Evolutionary conservation across 805 yeast genomes (phyloP), one percentile per base, ranked within the genome.

Genomic region (Brettanomyces nanus): DNA sequence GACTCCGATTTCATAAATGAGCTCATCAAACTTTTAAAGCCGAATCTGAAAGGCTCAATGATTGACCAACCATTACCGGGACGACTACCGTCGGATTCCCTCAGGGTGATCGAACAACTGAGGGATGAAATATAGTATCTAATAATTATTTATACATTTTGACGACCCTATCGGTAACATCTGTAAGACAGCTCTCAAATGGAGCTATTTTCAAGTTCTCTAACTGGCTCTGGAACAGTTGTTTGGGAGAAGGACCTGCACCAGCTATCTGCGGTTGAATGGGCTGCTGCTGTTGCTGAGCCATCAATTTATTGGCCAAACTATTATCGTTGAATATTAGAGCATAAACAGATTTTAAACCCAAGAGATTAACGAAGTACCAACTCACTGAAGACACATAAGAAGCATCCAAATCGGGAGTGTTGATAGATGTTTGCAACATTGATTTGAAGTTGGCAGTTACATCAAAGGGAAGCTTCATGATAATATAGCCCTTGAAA

Each of bases 361-460:
- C 97, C 36, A 89, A 59, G 43, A 86, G 73, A 39, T 86, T 84
- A 38, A 90, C 83, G 57, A 92, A 85, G 58, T 90, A 92, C 97
- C 97, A 92, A 4, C 97, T 86, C 17, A 92, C 81, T 3, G 95
- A 79, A 27, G 92, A 80, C 14, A 92, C 97, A 77, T 95, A 92
- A 20, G 95, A 66, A 6, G 80, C 95, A 54, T 89, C 92, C 41
- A 92, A 66, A 51, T 90, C 94, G 1, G 80, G 70, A 1, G 97
- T 87, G 41, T 69, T 71, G 11, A 92, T 81, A 6, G 97, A 95
- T 21, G 74, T 75, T 60, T 92, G 98, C 31, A 92, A 62, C 95
- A 92, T 89, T 42, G 83, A 75, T 59, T 92, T 92, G 67, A 92
- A 92, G 42, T 89, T 78, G 23, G 78, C 69, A 0, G 97, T 92